phyloP scores from a whole-genome alignment of 768 basidiomycete species.

The Pulveroboletus sp. region DNA sequence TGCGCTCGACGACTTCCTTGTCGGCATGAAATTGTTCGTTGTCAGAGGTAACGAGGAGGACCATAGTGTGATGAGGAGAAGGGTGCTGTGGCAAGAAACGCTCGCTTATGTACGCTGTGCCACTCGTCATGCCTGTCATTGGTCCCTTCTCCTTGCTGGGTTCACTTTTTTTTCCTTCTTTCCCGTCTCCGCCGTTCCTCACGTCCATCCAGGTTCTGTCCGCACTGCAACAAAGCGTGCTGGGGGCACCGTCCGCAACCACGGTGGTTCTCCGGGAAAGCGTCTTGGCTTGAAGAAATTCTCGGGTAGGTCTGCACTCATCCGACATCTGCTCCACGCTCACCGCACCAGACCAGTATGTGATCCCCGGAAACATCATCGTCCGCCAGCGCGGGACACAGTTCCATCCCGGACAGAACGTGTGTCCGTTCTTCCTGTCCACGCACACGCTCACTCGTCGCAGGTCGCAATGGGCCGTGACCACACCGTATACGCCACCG shows the following conservation, averaged over 20 bases:
- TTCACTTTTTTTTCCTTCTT: constrained; percentile 5
- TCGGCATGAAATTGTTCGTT: constrained; percentile 93
- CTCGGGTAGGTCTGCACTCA: constrained; percentile 59
- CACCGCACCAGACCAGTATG: constrained; percentile 69
- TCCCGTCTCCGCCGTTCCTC: neutral
- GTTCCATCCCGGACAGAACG: constrained; percentile 94
- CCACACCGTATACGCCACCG: constrained; percentile 89
- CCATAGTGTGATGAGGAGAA: constrained; percentile 47
- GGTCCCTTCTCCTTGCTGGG: constrained; percentile 52
- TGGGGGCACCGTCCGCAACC: constrained; percentile 91
- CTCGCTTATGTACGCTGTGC: constrained; percentile 11
- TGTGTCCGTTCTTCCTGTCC: constrained; percentile 38
- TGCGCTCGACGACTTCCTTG: constrained; percentile 92
- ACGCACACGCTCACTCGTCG: constrained; percentile 4
- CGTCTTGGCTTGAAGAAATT: constrained; percentile 96
- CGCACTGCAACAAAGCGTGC: constrained; percentile 96
- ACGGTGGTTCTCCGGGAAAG: constrained; percentile 90
- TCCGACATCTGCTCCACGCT: constrained; percentile 3
- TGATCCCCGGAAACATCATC: constrained; percentile 94
- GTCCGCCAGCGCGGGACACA: constrained; percentile 90
- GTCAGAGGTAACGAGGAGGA: constrained; percentile 90
- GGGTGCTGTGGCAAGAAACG: neutral
- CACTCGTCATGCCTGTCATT: constrained; percentile 9
- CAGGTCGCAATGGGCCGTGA: constrained; percentile 92
- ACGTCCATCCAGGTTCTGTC: constrained; percentile 50